Conservation (phyloP, 228 moss, liverwort and hornwort genomes). For the Sphagnum magellanicum region DNA sequence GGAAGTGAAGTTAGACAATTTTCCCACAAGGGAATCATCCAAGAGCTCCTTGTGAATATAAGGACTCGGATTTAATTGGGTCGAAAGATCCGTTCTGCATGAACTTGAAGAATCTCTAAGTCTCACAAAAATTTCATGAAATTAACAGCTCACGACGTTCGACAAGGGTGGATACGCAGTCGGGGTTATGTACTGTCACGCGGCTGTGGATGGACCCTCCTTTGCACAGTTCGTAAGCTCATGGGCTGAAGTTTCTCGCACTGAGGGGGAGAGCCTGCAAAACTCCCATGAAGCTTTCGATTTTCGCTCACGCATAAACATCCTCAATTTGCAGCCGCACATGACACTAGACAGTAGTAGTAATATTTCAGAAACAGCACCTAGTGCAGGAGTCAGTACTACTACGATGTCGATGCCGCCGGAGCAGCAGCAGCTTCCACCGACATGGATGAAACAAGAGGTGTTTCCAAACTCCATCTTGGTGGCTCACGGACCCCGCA, state of each 20-base stretch:
- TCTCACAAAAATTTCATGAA: too few relatives aligned
- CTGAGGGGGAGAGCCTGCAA: not conserved
- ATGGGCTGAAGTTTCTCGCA: not conserved
- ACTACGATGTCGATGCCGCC: not conserved
- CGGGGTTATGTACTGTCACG: not conserved
- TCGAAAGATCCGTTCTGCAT: too few relatives aligned
- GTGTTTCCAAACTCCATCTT: not conserved
- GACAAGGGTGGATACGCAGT: not conserved
- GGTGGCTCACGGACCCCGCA: not conserved
- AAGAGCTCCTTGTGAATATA: too few relatives aligned
- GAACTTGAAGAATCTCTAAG: too few relatives aligned
- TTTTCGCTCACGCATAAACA: not conserved
- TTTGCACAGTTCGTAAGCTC: not conserved
- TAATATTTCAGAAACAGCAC: too few relatives aligned
- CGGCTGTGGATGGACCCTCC: not conserved
- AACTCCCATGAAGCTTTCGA: not conserved
- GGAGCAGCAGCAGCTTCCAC: too few relatives aligned
- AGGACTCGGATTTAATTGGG: too few relatives aligned
- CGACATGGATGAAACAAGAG: too few relatives aligned
- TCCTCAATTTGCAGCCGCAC: not conserved
- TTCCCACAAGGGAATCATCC: too few relatives aligned
- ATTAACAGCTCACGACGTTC: not conserved
- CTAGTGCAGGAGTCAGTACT: too few relatives aligned
- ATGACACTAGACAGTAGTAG: not conserved
- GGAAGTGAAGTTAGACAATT: too few relatives aligned